These are phyloP conservation scores for Dimargaris verticillata DNA, from an alignment of 192 early-diverging fungal species.

Conservation along the genomic window DNA sequence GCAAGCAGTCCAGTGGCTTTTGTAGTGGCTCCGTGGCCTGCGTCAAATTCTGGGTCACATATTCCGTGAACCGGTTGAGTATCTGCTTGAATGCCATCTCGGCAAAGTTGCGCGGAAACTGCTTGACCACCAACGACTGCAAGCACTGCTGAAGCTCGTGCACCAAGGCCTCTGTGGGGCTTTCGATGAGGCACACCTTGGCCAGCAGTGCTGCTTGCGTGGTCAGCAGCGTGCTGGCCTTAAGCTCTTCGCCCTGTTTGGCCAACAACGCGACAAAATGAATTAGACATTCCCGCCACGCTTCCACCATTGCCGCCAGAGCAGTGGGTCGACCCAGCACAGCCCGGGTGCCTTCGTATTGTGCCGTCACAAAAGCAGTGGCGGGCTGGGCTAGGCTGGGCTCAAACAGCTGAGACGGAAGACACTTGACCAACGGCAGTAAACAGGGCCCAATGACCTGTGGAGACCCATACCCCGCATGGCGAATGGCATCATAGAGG, in stretches of 20 bases:
- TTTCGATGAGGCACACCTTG: neutral
- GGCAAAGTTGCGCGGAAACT: conserved; percentile 12
- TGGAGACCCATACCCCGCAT: conserved; percentile 45
- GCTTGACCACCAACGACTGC: conserved; percentile 4
- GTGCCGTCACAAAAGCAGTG: conserved; percentile 26
- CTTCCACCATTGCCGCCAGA: conserved; percentile 32
- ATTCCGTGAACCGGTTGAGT: neutral
- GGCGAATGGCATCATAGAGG: conserved; percentile 50
- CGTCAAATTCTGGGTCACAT: neutral
- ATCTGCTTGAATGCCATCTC: conserved; percentile 1
- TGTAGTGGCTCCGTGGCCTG: neutral
- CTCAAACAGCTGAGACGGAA: conserved; percentile 32
- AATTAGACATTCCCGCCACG: conserved; percentile 46
- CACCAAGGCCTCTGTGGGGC: neutral
- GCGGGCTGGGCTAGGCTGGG: conserved; percentile 16
- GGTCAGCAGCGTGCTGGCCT: conserved; percentile 16
- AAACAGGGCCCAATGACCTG: conserved; percentile 58
- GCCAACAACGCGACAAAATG: conserved; percentile 29
- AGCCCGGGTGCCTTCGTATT: conserved; percentile 37
- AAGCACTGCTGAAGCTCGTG: neutral
- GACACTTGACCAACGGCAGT: conserved; percentile 46
- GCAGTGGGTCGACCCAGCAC: conserved; percentile 28
- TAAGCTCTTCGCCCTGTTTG: neutral
- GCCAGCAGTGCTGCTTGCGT: neutral
- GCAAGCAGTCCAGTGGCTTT: neutral